Base-by-base conservation (phyloP, 75 land plant species). In the Pseudotsuga menziesii region DNA sequence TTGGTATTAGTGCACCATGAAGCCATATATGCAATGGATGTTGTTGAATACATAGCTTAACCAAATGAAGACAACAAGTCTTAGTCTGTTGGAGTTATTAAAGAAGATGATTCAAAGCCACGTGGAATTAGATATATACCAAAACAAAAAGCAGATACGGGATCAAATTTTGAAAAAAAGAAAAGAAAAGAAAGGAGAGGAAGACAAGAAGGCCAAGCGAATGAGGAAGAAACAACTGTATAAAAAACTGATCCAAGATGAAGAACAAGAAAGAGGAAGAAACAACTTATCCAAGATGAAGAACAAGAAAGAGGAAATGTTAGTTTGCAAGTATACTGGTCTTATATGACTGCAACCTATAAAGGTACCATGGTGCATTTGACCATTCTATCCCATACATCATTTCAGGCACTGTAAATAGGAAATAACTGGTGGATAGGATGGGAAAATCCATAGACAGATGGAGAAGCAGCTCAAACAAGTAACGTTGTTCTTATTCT, bases 381-480 rank as follows among this genome's bases (percentile, higher is more conserved):
- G 20, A 94, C 92, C 44, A 44, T 97, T 13, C 71, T 97, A 73
- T 83, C 94, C 22, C 99, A 97, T 61, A 36, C 84, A 60, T 25
- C 82, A 59, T 94, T 94, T 81, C 98, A 97, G 77, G 80, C 89
- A 25, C 88, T 94, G 25, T 98, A 97, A 75, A 89, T 97, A 59
- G 93, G 86, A 8, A 86, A 92, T 78, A 97, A 86, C 74, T 97
- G 93, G 89, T 97, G 99, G 99, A 94, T 97, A 98, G 94, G 96
- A 36, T 94, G 95, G 99, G 95, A 98, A 69, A 91, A 90, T 79
- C 99, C 99, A 26, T 83, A 85, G 78, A 88, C 89, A 15, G 80
- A 86, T 72, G 95, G 96, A 19, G 92, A 88, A 26, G 57, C 62
- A 17, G 81, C 92, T 8, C 89, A 84, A 67, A 80, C 85, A 57